Conservation (phyloP, 371 early-diverging fungal species). For the Mortierella sp. region DNA sequence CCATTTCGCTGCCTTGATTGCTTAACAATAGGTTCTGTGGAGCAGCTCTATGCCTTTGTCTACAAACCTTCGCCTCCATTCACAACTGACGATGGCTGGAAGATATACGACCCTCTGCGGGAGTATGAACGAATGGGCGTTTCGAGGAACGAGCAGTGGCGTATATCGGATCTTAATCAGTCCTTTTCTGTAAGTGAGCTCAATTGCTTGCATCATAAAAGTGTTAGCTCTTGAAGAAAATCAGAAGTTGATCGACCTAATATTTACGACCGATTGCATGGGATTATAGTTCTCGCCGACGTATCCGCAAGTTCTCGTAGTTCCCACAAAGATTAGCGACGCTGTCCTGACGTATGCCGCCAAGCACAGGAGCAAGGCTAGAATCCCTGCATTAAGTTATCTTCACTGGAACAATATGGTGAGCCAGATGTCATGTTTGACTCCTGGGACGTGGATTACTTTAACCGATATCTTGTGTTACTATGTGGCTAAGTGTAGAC, state of each 20-base stretch:
- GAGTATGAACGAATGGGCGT: constrained; percentile 94
- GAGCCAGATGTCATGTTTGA: constrained; percentile 41
- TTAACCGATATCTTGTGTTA: neutral
- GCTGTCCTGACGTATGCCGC: constrained; percentile 89
- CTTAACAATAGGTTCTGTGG: constrained; percentile 68
- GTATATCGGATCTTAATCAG: constrained; percentile 81
- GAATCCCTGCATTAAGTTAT: constrained; percentile 93
- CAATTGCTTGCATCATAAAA: neutral
- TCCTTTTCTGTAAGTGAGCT: constrained; percentile 72
- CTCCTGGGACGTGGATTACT: neutral
- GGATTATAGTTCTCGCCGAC: constrained; percentile 85
- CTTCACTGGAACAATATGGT: constrained; percentile 84
- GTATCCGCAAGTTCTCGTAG: constrained; percentile 88
- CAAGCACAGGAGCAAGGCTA: constrained; percentile 90
- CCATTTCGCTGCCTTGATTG: neutral
- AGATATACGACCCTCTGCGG: constrained; percentile 77
- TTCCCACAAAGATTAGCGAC: constrained; percentile 93
- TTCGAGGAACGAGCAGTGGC: constrained; percentile 76
- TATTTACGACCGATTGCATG: neutral
- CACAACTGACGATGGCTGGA: constrained; percentile 72
- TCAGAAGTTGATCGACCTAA: neutral
- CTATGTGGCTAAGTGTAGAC: neutral
- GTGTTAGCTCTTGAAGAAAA: neutral
- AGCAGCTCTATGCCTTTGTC: constrained; percentile 86
- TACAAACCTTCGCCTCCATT: constrained; percentile 72